Base-by-base conservation (phyloP, 108 stramenopile species). In the Schizochytrium sp. region DNA sequence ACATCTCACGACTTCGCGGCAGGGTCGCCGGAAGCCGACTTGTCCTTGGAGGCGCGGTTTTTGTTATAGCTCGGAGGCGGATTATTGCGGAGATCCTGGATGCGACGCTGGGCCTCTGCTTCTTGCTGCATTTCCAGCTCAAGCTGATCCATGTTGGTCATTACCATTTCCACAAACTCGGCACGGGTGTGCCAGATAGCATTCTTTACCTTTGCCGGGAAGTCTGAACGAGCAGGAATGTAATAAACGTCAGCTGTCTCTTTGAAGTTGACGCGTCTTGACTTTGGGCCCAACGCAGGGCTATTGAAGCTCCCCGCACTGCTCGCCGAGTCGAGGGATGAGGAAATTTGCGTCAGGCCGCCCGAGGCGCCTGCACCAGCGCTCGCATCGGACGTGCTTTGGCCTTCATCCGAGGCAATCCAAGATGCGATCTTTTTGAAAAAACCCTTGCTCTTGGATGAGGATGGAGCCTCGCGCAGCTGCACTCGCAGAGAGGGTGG, bases 151-250 rank as follows among this genome's bases (percentile, higher is more conserved):
- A 83, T 83, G 51, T 83, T 83, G 25, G 76, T 53, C 76, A 83
- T 83, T 3, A 83, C 76, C 76, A 83, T 83, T 53, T 83, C 76
- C 51, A 83, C 76, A 83, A 83, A 83, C 23, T 83, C 76, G 12
- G 76, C 76, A 2, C 76, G 76, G 6, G 76, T 53, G 76, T 83
- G 76, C 76, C 76, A 83, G 3, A 83, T 47, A 12, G 76, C 76
- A 34, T 83, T 21, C 1, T 34, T 8, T 12, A 83, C 51, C 76
- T 83, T 83, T 25, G 76, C 18, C 8, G 18, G 76, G 76, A 45
- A 83, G 10, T 83, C 76, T 10, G 76, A 53, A 16, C 76, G 45
- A 8, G 76, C 76, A 16, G 76, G 76, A 53, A 83, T 83, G 23
- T 45, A 83, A 53, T 83, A 53, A 83, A 83, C 76, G 51, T 83